Evolutionary conservation across 1,139 yeast species (phyloP), one percentile per base, ranked within the genome.

Genomic region (Keqinozyma sinolaborantium): DNA sequence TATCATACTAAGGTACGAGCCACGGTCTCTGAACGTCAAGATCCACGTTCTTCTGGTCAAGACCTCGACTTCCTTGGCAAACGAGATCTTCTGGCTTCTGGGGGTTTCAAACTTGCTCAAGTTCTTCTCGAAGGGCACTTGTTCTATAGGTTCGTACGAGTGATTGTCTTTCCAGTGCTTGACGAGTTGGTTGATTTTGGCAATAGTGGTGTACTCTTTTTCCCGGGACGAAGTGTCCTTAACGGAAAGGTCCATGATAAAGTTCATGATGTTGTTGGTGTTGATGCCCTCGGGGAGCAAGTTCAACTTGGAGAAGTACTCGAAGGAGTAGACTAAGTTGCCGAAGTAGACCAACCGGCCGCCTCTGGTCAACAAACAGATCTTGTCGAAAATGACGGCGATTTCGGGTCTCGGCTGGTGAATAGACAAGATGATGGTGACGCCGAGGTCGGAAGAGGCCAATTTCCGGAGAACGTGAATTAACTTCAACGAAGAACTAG

Each of bases 331-430:
- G 1, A 42, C 41, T 30, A 77, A 62, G 14, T 62, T 50, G 1
- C 92, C 95, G 39, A 67, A 72, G 50, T 72, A 83, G 4, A 82
- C 76, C 29, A 76, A 53, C 21, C 77, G 63, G 2, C 92, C 86
- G 6, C 83, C 87, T 32, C 75, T 64, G 0, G 95, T 76, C 24
- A 87, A 57, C n/a, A 87, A 68, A 34, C 90, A 73, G 3, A 86
- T 64, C 30, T 74, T 68, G 51, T 87, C 95, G 45, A 87, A 82
- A 26, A 84, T 54, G 25, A 56, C 51, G 11, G 78, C 60, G 28
- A 86, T 83, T 50, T 86, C 95, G 0, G 85, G 76, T 33, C 95
- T 60, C 1, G 95, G 96, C 50, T 87, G 95, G 51, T 86, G 95
- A 28, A 86, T 82, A 24, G 90, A 80, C 57, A 85, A 60, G 4